These are phyloP conservation scores for Candida verbasci DNA, from an alignment of 805 yeast species.

Conservation along the genomic window DNA sequence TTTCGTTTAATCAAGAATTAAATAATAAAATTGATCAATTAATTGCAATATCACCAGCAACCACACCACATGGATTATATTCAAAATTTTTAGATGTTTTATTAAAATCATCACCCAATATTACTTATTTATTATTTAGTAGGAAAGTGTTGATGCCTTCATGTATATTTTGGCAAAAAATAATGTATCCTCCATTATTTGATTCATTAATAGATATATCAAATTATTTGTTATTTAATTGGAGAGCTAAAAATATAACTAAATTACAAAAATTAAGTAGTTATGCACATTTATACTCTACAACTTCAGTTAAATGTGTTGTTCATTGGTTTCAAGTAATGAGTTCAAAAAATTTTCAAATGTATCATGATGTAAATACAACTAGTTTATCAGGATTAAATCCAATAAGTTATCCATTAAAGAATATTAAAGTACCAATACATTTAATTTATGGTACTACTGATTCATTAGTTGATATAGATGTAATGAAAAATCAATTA, in stretches of 20 bases:
- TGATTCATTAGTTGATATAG: conserved; percentile 85
- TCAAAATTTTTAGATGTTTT: conserved; percentile 73
- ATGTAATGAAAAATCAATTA: conserved; percentile 63
- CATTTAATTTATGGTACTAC: conserved; percentile 71
- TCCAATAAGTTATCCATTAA: conserved; percentile 37
- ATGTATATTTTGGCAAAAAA: conserved; percentile 73
- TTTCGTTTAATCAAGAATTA: conserved; percentile 60
- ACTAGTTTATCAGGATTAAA: conserved; percentile 19
- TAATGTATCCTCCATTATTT: conserved; percentile 74
- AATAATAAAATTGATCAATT: conserved; percentile 54
- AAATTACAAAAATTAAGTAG: conserved; percentile 71
- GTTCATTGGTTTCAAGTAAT: conserved; percentile 98
- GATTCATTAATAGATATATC: conserved; percentile 67
- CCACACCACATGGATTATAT: conserved; percentile 82
- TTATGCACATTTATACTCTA: conserved; percentile 83
- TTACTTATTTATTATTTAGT: conserved; percentile 72
- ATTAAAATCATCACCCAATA: conserved; percentile 69
- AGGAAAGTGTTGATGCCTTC: conserved; percentile 68
- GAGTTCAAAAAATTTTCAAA: conserved; percentile 69
- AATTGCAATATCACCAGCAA: conserved; percentile 89
- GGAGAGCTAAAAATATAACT: conserved; percentile 73
- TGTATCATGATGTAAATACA: conserved; percentile 65
- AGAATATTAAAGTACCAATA: conserved; percentile 56
- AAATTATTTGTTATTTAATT: conserved; percentile 65
- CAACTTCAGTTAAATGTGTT: conserved; percentile 85